Conservation (phyloP, 345 rosid species). For the Nephelium lappaceum region DNA sequence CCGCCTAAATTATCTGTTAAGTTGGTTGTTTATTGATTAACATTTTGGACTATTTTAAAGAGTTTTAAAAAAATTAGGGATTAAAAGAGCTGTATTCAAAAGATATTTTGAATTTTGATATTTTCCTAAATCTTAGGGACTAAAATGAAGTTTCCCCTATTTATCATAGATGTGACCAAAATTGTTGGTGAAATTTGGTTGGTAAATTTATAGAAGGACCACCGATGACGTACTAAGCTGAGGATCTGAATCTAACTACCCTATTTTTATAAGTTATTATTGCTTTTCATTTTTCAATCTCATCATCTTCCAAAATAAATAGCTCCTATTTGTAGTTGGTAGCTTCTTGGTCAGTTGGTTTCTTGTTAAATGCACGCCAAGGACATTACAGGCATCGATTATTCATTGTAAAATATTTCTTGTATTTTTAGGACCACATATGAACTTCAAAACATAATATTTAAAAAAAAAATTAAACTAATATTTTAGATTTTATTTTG, state of each 20-base stretch:
- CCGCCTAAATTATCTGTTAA: too few species aligned
- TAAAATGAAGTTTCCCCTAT: too few species aligned
- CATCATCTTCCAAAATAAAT: background rate
- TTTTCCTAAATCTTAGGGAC: too few species aligned
- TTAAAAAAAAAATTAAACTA: too few species aligned
- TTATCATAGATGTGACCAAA: background rate
- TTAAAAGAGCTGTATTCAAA: too few species aligned
- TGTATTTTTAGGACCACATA: background rate
- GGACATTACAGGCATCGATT: too few species aligned
- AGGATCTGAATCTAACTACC: background rate
- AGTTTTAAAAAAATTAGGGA: too few species aligned
- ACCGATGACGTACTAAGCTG: background rate
- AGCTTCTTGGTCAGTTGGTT: background rate
- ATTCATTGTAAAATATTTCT: too few species aligned
- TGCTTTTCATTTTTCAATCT: background rate
- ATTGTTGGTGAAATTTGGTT: conserved; percentile 9
- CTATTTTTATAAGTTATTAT: background rate
- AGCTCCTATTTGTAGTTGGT: background rate
- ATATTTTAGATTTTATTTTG: background rate
- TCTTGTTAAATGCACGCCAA: background rate
- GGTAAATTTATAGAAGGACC: background rate
- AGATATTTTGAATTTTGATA: too few species aligned
- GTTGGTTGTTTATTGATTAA: too few species aligned
- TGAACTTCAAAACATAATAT: background rate
- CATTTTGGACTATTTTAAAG: too few species aligned